Evolutionary conservation across 352 stramenopile species (phyloP).

Genomic region (Bremia lactucae): DNA sequence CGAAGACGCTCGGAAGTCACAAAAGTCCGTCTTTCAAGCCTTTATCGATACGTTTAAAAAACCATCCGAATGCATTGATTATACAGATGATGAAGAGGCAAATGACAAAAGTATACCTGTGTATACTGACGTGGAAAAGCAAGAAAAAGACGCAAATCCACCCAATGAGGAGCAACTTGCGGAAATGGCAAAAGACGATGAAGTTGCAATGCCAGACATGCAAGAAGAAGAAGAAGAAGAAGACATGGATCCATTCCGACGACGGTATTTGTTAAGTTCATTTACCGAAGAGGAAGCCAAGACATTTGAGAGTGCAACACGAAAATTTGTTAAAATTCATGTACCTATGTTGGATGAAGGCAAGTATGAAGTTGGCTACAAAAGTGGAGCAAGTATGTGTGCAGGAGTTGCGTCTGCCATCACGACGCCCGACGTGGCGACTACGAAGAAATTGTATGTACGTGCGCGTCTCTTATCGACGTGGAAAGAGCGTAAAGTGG

Average conservation of each 20-base stretch:
- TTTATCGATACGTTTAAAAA: constrained; percentile 71
- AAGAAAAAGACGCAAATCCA: neutral
- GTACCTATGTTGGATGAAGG: constrained; percentile 17
- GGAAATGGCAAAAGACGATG: constrained; percentile 17
- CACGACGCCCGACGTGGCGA: constrained; percentile 9
- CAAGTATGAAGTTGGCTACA: constrained; percentile 33
- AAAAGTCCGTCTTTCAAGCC: constrained; percentile 48
- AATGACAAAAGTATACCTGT: constrained; percentile 25
- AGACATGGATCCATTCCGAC: constrained; percentile 47
- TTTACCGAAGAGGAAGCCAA: constrained; percentile 39
- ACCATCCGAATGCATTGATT: constrained; percentile 12
- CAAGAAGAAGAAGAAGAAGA: constrained; percentile 27
- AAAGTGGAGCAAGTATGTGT: constrained; percentile 13
- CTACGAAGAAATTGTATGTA: constrained; percentile 27
- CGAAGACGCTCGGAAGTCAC: constrained; percentile 5
- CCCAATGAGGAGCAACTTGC: constrained; percentile 9
- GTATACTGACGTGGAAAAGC: constrained; percentile 20
- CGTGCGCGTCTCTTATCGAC: constrained; percentile 35
- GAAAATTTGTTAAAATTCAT: constrained; percentile 28
- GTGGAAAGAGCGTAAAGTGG: constrained; percentile 34
- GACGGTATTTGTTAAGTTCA: constrained; percentile 41
- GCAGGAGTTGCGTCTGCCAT: constrained; percentile 13
- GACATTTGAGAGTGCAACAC: constrained; percentile 21
- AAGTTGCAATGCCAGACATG: constrained; percentile 11
- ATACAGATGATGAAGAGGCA: constrained; percentile 31